Conservation (phyloP, 2,329 filamentous ascomycete species). For the Lachnellula occidentalis region DNA sequence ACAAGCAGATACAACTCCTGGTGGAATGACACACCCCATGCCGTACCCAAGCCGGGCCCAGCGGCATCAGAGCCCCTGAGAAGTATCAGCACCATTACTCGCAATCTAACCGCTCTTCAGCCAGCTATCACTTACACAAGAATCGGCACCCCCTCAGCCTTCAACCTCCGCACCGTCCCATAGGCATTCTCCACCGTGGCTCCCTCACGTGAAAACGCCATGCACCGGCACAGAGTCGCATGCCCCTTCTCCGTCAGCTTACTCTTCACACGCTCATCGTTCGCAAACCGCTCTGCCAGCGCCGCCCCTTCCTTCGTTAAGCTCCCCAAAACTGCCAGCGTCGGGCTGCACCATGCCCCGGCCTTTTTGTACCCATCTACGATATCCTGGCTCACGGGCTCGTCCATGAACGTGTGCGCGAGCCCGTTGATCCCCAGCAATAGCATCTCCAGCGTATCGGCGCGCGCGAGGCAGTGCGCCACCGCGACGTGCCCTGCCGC, state of each 20-base stretch:
- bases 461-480: conserved; percentile 25
- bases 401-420: conserved; percentile 31
- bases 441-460: conserved; percentile 28
- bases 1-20: conserved; percentile 27
- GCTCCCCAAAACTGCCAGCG: neutral
- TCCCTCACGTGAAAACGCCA: neutral
- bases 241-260: neutral
- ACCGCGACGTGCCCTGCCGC: conserved; percentile 24
- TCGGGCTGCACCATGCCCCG: conserved; percentile 3
- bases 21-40: conserved; percentile 19
- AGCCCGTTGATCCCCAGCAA: conserved; percentile 28
- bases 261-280: neutral
- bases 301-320: conserved; percentile 3
- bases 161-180: neutral
- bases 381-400: conserved; percentile 11
- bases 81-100: neutral
- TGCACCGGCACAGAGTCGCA: neutral
- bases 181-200: conserved; percentile 2
- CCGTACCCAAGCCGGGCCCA: conserved; percentile 1
- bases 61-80: conserved; percentile 5
- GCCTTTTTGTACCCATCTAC: conserved; percentile 3
- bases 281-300: neutral
- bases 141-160: conserved; percentile 2
- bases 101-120: neutral
- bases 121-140: conserved; percentile 1